Evolutionary conservation across 805 yeast species (phyloP).

Genomic region (Ogataea naganishii): DNA sequence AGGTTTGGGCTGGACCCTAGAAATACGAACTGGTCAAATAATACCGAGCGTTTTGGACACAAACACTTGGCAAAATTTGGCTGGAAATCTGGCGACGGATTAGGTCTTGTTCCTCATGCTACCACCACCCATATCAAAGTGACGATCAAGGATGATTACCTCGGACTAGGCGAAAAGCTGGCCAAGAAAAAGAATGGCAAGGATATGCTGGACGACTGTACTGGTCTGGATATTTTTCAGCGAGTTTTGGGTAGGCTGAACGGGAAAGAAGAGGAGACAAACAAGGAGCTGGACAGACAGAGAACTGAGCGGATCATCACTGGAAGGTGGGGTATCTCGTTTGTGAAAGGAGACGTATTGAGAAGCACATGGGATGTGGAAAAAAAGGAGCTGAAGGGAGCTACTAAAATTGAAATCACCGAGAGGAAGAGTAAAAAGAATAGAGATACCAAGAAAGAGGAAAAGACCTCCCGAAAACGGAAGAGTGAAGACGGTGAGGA

Average conservation of each 20-base stretch:
- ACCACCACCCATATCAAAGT: conserved; percentile 80
- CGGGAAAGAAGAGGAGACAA: conserved; percentile 68
- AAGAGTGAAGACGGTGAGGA: conserved; percentile 16
- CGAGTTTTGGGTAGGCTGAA: conserved; percentile 81
- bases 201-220: conserved; percentile 59
- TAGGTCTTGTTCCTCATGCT: conserved; percentile 64
- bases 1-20: conserved; percentile 90
- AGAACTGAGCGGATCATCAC: conserved; percentile 62
- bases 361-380: conserved; percentile 77
- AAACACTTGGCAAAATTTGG: conserved; percentile 75
- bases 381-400: conserved; percentile 22
- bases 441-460: conserved; percentile 14
- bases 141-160: conserved; percentile 66
- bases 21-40: conserved; percentile 90
- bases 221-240: conserved; percentile 91
- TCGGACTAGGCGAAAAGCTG: conserved; percentile 84
- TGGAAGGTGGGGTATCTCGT: conserved; percentile 84
- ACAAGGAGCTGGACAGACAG: conserved; percentile 58
- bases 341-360: conserved; percentile 77
- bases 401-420: conserved; percentile 11
- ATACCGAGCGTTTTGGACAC: conserved; percentile 78
- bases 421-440: conserved; percentile 12
- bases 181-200: conserved; percentile 37
- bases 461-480: conserved; percentile 14
- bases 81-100: conserved; percentile 88